A percentile compares a stretch with the other conserved stretches of the same genome.
Conservation (phyloP, 441 rosid genomes). For the Aleurites moluccanus region DNA sequence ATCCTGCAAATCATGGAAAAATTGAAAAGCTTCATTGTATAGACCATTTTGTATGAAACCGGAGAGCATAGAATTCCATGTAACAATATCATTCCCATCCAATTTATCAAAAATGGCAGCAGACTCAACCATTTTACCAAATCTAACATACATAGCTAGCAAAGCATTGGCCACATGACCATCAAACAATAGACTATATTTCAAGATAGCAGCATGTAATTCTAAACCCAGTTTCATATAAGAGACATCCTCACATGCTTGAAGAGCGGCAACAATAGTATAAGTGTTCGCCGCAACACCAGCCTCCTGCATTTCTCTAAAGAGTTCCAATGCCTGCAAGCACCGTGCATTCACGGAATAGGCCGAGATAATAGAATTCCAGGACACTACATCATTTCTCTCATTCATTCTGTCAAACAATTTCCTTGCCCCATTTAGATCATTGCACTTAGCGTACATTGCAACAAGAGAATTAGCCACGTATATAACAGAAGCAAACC, state of each 20-base stretch:
- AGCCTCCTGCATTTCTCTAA: slow-evolving; percentile 54
- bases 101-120: slow-evolving; percentile 27
- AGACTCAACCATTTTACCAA: slow-evolving; percentile 50
- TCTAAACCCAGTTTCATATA: slow-evolving; percentile 58
- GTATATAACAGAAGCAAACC: slow-evolving; percentile 39
- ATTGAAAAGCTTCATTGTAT: slow-evolving; percentile 47
- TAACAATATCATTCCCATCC: slow-evolving; percentile 57
- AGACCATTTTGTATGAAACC: slow-evolving; percentile 69
- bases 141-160: slow-evolving; percentile 71
- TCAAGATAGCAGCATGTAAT: slow-evolving; percentile 66
- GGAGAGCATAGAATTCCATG: slow-evolving; percentile 72
- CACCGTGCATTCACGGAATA: slow-evolving; percentile 49
- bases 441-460: slow-evolving; percentile 76
- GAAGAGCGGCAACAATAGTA: slow-evolving; percentile 66
- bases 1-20: slow-evolving; percentile 47
- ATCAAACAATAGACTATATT: slow-evolving; percentile 41
- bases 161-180: slow-evolving; percentile 50
- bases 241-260: slow-evolving; percentile 55
- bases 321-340: slow-evolving; percentile 57
- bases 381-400: slow-evolving; percentile 58
- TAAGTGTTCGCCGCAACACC: slow-evolving; percentile 54
- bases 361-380: slow-evolving; percentile 81
- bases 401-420: slow-evolving; percentile 52
- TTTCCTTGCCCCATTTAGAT: slow-evolving; percentile 54
- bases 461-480: slow-evolving; percentile 72